A percentile compares a stretch with the other conserved stretches of the same genome.
Evolutionary conservation across 495 filamentous ascomycete species (phyloP).

Genomic region (Penicillium verhagenii): DNA sequence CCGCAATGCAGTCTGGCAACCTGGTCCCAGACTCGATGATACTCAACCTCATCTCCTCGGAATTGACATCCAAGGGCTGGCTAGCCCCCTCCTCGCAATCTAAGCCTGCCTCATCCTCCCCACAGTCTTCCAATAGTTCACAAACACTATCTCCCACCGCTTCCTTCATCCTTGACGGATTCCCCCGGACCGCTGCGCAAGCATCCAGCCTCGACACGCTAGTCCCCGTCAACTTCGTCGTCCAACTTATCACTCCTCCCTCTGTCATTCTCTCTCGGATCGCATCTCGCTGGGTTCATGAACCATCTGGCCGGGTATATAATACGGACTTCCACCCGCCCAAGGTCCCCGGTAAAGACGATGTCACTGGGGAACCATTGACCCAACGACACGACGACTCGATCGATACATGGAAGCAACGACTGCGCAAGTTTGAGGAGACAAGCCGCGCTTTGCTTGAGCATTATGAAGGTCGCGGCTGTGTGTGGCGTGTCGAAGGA

Average conservation of each 20-base stretch:
- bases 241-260: conserved; percentile 51
- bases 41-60: conserved; percentile 83
- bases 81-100: conserved; percentile 41
- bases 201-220: conserved; percentile 72
- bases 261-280: conserved; percentile 87
- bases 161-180: conserved; percentile 94
- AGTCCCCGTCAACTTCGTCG: conserved; percentile 88
- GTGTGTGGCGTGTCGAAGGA: conserved; percentile 83
- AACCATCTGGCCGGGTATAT: conserved; percentile 86
- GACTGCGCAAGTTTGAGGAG: conserved; percentile 81
- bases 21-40: conserved; percentile 90
- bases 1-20: conserved; percentile 76
- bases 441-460: conserved; percentile 81
- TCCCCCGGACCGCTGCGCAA: conserved; percentile 84
- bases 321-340: conserved; percentile 91
- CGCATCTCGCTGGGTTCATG: conserved; percentile 88
- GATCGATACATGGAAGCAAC: conserved; percentile 76
- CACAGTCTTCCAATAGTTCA: conserved; percentile 10
- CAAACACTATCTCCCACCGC: conserved; percentile 69
- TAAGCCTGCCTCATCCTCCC: conserved; percentile 12
- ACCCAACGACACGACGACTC: conserved; percentile 82
- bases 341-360: conserved; percentile 76
- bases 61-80: conserved; percentile 83
- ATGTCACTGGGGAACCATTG: conserved; percentile 85
- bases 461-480: conserved; percentile 83